phyloP scores from a whole-genome alignment of 129 eudicot species.

The Artemisia annua region DNA sequence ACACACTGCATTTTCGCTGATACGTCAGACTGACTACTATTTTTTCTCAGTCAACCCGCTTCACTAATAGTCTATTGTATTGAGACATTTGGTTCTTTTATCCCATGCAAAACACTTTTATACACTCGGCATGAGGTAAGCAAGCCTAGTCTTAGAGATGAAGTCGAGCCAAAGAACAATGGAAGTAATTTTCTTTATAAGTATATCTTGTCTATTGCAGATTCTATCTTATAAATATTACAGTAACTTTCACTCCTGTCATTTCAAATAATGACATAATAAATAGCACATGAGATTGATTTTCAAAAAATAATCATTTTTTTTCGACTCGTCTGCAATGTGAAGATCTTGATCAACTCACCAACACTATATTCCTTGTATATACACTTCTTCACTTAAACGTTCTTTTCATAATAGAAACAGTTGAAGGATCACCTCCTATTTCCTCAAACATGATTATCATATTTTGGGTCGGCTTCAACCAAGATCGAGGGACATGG shows the following conservation, averaged over 20 bases:
- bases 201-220: neutral
- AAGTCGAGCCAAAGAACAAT: neutral
- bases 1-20: neutral
- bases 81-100: neutral
- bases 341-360: too few relatives aligned
- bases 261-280: constrained; percentile 13
- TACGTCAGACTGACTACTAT: neutral
- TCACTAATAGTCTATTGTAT: too few relatives aligned
- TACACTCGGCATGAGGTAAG: neutral
- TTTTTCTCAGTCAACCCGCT: too few relatives aligned
- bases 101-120: neutral
- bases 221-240: constrained; percentile 10
- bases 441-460: too few relatives aligned
- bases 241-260: neutral
- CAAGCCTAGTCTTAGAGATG: neutral
- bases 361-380: too few relatives aligned
- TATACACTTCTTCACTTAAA: neutral
- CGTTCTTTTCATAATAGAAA: too few relatives aligned
- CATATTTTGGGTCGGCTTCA: neutral
- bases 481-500: constrained; percentile 89
- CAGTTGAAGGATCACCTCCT: too few relatives aligned
- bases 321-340: neutral
- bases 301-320: neutral
- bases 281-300: neutral
- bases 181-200: neutral